phyloP scores from a whole-genome alignment of 768 basidiomycete genomes.

The Strobilomyces echinocephalus region DNA sequence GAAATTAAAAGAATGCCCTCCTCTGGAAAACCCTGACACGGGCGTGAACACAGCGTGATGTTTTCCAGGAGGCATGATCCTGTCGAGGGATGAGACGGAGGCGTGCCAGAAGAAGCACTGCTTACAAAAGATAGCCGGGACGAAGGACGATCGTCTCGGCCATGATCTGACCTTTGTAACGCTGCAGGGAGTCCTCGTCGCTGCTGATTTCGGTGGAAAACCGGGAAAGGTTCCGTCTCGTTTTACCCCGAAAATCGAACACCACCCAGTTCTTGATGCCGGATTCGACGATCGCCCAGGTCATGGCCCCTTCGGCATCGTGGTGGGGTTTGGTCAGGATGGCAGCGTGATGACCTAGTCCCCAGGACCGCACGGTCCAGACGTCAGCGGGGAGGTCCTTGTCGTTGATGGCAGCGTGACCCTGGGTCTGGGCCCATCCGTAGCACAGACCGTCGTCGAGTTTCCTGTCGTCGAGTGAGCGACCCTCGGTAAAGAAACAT shows the following conservation, averaged over 20 bases:
- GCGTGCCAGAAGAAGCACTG: too few relatives aligned
- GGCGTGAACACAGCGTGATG: conserved; percentile 4
- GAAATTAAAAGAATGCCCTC: conserved; percentile 9
- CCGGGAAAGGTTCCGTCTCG: too few relatives aligned
- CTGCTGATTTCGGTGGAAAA: too few relatives aligned
- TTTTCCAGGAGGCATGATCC: conserved; percentile 3
- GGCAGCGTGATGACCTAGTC: not conserved
- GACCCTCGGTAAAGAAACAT: not conserved
- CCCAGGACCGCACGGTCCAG: not conserved
- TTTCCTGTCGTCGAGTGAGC: not conserved
- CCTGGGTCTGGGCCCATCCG: not conserved
- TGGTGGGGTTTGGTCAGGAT: not conserved
- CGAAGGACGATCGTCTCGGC: too few relatives aligned
- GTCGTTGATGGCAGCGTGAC: not conserved
- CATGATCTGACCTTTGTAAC: too few relatives aligned
- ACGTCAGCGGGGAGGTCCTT: not conserved
- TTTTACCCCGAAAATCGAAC: too few relatives aligned
- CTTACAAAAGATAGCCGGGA: too few relatives aligned
- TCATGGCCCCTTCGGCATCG: not conserved
- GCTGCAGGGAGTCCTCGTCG: too few relatives aligned
- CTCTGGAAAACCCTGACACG: not conserved
- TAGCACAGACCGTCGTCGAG: not conserved
- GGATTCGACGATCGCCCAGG: not conserved
- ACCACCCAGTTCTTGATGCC: not conserved
- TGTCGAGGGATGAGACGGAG: not conserved